Evolutionary conservation across 495 filamentous ascomycete genomes (phyloP).

Genomic region (Letharia lupina): DNA sequence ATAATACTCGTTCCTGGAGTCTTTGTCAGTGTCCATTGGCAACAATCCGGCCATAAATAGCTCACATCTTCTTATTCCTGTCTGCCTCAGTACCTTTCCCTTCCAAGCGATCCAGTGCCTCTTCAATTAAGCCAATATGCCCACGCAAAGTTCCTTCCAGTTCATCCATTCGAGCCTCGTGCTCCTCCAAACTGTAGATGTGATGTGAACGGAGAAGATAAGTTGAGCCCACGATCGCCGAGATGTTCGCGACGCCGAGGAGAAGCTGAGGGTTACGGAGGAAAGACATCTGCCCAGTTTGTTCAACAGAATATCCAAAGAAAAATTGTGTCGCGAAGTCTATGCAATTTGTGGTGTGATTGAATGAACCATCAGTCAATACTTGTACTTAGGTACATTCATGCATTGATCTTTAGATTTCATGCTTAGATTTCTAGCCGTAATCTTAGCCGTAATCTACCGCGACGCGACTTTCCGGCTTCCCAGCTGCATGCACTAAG

Average conservation of each 20-base stretch:
- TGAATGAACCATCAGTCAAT: neutral
- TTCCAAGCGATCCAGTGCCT: slow-evolving; percentile 34
- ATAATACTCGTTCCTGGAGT: slow-evolving; percentile 25
- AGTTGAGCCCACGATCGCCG: slow-evolving; percentile 30
- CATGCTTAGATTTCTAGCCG: slow-evolving; percentile 12
- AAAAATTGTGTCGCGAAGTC: neutral
- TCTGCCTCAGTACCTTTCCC: slow-evolving; percentile 28
- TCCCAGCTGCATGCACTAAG: neutral
- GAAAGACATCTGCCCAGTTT: slow-evolving; percentile 25
- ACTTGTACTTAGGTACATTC: neutral
- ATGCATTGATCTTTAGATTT: slow-evolving; percentile 9
- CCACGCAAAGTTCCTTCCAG: slow-evolving; percentile 40
- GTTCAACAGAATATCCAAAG: neutral
- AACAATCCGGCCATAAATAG: neutral
- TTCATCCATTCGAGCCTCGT: slow-evolving; percentile 41
- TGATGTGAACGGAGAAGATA: slow-evolving; percentile 32
- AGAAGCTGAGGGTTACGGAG: slow-evolving; percentile 26
- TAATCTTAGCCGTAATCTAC: neutral
- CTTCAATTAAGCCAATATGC: slow-evolving; percentile 41
- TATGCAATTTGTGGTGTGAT: neutral
- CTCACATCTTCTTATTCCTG: slow-evolving; percentile 26
- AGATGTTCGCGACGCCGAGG: slow-evolving; percentile 29
- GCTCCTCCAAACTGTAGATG: slow-evolving; percentile 37
- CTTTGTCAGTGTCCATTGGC: neutral
- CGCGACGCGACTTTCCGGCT: slow-evolving; percentile 5